phyloP scores from a whole-genome alignment of 805 yeast genomes.

The Blastobotrys peoriensis region DNA sequence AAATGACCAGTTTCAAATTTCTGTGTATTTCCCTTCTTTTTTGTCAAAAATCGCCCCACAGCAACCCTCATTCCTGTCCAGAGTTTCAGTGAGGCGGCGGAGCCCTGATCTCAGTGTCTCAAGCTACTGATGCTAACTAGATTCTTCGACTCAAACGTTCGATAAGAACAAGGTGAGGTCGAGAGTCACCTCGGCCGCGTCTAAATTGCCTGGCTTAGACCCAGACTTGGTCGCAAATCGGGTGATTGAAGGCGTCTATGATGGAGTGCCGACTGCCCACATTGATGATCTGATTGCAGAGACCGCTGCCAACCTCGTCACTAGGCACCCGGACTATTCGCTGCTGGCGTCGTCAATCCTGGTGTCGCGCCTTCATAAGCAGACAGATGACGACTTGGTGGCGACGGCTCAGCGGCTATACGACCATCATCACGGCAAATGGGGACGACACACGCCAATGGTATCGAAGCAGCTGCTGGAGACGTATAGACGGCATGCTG shows the following conservation, averaged over 20 bases:
- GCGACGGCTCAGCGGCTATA: slow-evolving; percentile 61
- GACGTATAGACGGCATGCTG: slow-evolving; percentile 51
- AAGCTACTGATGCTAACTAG: not conserved
- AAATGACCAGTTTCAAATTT: not conserved
- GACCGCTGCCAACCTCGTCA: slow-evolving; percentile 92
- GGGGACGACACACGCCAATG: slow-evolving; percentile 54
- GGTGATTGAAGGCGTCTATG: slow-evolving; percentile 61
- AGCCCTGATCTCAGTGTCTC: too few relatives aligned
- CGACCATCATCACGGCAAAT: slow-evolving; percentile 65
- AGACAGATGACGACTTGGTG: slow-evolving; percentile 74
- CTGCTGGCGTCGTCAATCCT: slow-evolving; percentile 79
- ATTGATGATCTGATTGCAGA: slow-evolving; percentile 68
- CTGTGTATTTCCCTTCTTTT: too few relatives aligned
- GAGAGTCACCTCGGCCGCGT: not conserved
- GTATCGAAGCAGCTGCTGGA: slow-evolving; percentile 55
- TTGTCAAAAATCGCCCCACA: too few relatives aligned
- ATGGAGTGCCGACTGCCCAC: slow-evolving; percentile 87
- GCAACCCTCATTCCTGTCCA: too few relatives aligned
- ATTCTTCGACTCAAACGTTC: not conserved
- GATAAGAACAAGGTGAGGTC: not conserved
- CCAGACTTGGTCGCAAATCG: slow-evolving; percentile 6
- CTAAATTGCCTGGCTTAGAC: not conserved
- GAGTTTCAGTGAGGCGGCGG: too few relatives aligned
- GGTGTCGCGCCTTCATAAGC: slow-evolving; percentile 80
- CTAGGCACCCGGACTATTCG: slow-evolving; percentile 93